Conservation (phyloP, 140 eudicot species). For the Flaveria floridana region DNA sequence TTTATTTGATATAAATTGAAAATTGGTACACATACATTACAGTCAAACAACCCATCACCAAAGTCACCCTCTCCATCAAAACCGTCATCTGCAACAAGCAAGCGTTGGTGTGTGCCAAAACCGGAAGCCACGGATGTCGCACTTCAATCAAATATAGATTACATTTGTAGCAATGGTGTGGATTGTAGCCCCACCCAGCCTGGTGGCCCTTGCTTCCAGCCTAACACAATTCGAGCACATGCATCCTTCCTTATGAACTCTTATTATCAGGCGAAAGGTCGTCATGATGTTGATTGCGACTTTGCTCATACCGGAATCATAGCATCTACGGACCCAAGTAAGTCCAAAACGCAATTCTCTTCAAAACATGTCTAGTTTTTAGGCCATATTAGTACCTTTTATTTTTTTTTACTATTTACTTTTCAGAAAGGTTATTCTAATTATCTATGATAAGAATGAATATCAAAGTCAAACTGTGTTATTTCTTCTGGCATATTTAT, state of each 20-base stretch:
- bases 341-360: constrained; percentile 14
- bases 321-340: constrained; percentile 55
- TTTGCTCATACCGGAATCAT: constrained; percentile 47
- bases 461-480: no score
- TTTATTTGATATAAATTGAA: background rate
- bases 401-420: no score
- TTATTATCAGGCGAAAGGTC: constrained; percentile 55
- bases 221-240: constrained; percentile 53
- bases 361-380: background rate
- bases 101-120: constrained; percentile 59
- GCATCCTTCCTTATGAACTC: constrained; percentile 68
- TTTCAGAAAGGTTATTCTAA: no score
- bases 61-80: constrained; percentile 35
- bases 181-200: constrained; percentile 63
- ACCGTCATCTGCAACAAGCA: constrained; percentile 24
- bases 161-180: constrained; percentile 52
- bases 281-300: constrained; percentile 41
- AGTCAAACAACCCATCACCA: constrained; percentile 33
- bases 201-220: constrained; percentile 60
- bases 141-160: constrained; percentile 60
- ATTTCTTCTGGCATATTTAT: background rate
- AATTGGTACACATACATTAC: background rate
- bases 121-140: constrained; percentile 45
- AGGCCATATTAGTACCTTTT: background rate
- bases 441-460: no score